phyloP scores from a whole-genome alignment of 2,329 filamentous ascomycete genomes.

The Biscogniauxia mediterranea region DNA sequence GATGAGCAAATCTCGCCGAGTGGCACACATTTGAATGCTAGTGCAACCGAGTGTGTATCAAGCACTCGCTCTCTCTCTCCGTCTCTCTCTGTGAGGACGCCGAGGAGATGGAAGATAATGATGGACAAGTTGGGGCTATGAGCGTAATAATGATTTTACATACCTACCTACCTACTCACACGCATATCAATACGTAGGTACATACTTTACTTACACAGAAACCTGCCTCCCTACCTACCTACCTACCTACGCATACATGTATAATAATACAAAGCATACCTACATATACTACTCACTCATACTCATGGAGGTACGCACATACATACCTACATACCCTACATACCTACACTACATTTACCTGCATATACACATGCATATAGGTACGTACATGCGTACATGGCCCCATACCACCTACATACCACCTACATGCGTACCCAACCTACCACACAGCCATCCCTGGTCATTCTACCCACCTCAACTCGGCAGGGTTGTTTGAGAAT shows the following conservation, averaged over 20 bases:
- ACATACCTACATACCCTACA: too few relatives aligned
- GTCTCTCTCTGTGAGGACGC: constrained; percentile 1
- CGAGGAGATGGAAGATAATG: constrained; percentile 7
- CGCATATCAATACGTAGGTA: too few relatives aligned
- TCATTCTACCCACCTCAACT: constrained; percentile 20
- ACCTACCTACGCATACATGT: too few relatives aligned
- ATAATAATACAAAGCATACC: too few relatives aligned
- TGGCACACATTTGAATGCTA: constrained; percentile 21
- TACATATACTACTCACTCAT: too few relatives aligned
- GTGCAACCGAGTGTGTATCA: constrained; percentile 19
- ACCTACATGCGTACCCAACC: not conserved
- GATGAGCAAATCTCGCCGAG: constrained; percentile 30
- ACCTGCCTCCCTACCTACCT: too few relatives aligned
- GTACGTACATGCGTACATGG: not conserved
- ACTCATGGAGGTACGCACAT: too few relatives aligned
- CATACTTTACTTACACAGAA: not conserved
- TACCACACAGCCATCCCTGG: constrained; percentile 5
- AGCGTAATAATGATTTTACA: not conserved
- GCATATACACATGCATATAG: too few relatives aligned
- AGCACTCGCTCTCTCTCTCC: constrained; percentile 9
- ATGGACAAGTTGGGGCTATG: not conserved
- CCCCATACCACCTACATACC: not conserved
- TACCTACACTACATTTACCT: too few relatives aligned
- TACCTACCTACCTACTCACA: too few relatives aligned
- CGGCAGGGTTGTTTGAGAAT: constrained; percentile 14